Base-by-base conservation (phyloP, 495 filamentous ascomycete species). In the Annulohypoxylon stygium region DNA sequence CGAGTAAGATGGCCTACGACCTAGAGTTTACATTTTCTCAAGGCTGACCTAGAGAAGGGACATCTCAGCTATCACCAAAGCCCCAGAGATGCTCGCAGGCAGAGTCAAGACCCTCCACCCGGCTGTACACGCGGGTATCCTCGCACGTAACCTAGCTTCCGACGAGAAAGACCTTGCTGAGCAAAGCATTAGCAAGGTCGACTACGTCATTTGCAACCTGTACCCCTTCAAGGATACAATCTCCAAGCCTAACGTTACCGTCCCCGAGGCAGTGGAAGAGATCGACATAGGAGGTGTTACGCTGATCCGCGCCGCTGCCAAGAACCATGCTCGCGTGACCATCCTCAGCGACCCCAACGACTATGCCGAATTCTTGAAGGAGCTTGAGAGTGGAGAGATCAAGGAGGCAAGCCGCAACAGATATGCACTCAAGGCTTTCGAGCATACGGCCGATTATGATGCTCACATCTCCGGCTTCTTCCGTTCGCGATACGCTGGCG, bases 191-290 rank as follows among this genome's bases (percentile, higher is more conserved):
- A 86, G 91, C 83, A 98, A 98, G 86, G 93, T 99, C 51, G 95
- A 98, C 88, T 99, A 92, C 78, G 95, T 98, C 68, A 92, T 98
- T 77, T 98, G 96, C 91, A 99, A 99, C 84, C 86, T 99, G 25
- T 98, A 98, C 81, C 95, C 95, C 11, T 98, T 99, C 89, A 97
- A 97, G 86, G 94, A 98, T 78, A 98, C 97, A 53, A 89, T 98
- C 66, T 92, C 94, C 66, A 97, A 97, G 86, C 90, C 96, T 85
- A 97, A 97, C 77, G 97, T 98, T 73, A 98, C 95, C 57, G 91
- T 99, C 69, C 88, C 92, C 23, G 96, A 99, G 82, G 96, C 96
- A 54, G 95, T 99, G 20, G 96, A 99, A 83, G 96, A 98, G 85
- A 94, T 99, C 69, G 96, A 99, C 85, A 97, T 99, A 78, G 95